Evolutionary conservation across 371 early-diverging fungal species (phyloP), one percentile per base, ranked within the genome.

Genomic region (Blakeslea trispora): DNA sequence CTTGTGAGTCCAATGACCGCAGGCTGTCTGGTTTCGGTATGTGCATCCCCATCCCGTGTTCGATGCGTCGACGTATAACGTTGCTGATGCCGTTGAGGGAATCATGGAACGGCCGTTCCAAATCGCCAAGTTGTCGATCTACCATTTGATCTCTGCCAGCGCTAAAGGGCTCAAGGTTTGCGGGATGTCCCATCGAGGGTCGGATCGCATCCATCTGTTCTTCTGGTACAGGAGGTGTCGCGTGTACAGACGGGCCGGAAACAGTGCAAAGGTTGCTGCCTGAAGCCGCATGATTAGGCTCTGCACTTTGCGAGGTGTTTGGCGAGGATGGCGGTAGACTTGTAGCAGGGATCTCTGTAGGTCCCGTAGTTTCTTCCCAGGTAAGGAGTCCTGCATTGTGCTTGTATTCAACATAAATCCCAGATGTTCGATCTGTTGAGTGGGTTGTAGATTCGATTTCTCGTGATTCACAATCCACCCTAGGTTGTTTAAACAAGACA

Each of bases 321-420:
- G 60, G 1, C 14, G 7, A 14, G 59, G 53, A 0, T 53, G 19
- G 4, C 57, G 17, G 21, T 50, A 17, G 1, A 57, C 32, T 8
- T 57, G 51, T 14, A 48, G 35, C 32, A 61, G 60, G 1, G 54
- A 53, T 1, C 64, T 45, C 3, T 64, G 59, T 0, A 71, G 34
- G 21, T 75, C 68, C 13, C 72, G 24, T 1, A 63, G 35, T 45
- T 61, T 61, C 11, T 43, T 34, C 15, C 10, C 2, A n/a, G 61
- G 61, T 4, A 61, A 18, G 7, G 42, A 7, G 0, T 23, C 49
- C 19, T 47, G 35, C 53, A 53, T 56, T 1, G 5, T 43, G 11
- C 5, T 14, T 1, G 56, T 47, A 48, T 52, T 43, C 52, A 56
- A 31, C 3, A 35, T 15, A 43, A 52, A 62, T 39, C 59, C 59